phyloP scores from a whole-genome alignment of 495 filamentous ascomycete genomes.

The Chaetomium tenue region DNA sequence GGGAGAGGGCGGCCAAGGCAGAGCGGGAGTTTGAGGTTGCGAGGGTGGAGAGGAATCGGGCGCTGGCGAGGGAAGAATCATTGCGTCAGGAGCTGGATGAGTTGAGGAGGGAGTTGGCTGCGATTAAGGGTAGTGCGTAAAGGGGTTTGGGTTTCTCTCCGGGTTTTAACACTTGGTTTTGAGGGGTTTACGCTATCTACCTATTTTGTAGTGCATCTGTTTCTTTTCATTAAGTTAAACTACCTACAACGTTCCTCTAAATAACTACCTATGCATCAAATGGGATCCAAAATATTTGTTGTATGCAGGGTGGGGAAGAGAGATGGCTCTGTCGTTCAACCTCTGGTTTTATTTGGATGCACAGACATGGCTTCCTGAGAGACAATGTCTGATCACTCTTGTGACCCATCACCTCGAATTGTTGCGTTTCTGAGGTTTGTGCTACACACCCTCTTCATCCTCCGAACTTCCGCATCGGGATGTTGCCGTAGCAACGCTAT shows the following conservation, averaged over 20 bases:
- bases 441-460: neutral
- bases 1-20: constrained; percentile 20
- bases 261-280: too few species aligned
- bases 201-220: neutral
- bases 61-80: neutral
- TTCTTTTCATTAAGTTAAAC: too few species aligned
- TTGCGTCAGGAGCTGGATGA: constrained; percentile 7
- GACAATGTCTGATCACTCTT: too few species aligned
- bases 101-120: neutral
- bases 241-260: too few species aligned
- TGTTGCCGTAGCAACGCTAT: constrained; percentile 13
- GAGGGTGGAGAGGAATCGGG: constrained; percentile 10
- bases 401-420: neutral
- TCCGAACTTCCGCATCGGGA: neutral
- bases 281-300: too few species aligned
- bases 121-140: neutral
- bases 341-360: neutral
- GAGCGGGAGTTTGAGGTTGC: constrained; percentile 19
- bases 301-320: too few species aligned
- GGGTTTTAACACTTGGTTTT: neutral
- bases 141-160: neutral
- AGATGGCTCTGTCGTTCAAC: neutral
- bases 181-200: neutral
- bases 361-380: too few species aligned
- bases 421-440: neutral